phyloP scores from a whole-genome alignment of 352 stramenopile species.

The Phytophthora foliorum region DNA sequence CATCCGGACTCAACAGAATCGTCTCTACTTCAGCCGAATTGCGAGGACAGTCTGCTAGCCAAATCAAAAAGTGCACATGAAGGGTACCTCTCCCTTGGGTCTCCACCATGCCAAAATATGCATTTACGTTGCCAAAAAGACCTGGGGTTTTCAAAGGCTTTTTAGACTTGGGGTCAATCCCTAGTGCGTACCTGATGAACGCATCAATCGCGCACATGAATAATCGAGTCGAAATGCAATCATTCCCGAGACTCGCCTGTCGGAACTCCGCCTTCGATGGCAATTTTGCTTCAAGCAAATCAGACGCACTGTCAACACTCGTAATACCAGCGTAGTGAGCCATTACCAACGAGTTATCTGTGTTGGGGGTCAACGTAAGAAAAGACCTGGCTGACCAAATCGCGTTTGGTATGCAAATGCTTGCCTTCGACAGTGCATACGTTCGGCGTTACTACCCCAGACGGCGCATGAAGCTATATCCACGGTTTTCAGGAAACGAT shows the following conservation, averaged over 20 bases:
- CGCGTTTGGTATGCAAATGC: slow-evolving; percentile 10
- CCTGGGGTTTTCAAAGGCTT: background rate
- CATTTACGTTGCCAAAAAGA: background rate
- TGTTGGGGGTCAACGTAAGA: slow-evolving; percentile 1
- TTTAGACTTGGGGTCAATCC: slow-evolving; percentile 2
- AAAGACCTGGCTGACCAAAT: no score
- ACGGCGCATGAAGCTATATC: slow-evolving; percentile 5
- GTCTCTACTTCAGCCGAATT: background rate
- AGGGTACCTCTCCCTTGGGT: slow-evolving; percentile 1
- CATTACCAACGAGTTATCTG: slow-evolving; percentile 5
- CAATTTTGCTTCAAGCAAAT: no score
- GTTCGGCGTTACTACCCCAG: slow-evolving; percentile 18
- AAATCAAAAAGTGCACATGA: slow-evolving; percentile 6
- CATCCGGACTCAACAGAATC: background rate
- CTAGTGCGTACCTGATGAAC: slow-evolving; percentile 7
- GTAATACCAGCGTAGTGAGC: slow-evolving; percentile 10
- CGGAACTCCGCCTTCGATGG: no score
- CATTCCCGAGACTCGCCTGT: background rate
- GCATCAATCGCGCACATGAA: slow-evolving; percentile 3
- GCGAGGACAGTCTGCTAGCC: background rate
- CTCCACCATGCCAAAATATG: slow-evolving; percentile 10
- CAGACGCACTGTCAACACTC: no score
- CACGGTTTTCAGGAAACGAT: slow-evolving; percentile 4
- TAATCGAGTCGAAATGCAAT: slow-evolving; percentile 3
- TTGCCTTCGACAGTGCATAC: slow-evolving; percentile 3